Percentiles rank a stretch among this genome's conserved stretches.
Evolutionary conservation across 1,284 basidiomycete species (phyloP).

Genomic region (Puccinia polysora): DNA sequence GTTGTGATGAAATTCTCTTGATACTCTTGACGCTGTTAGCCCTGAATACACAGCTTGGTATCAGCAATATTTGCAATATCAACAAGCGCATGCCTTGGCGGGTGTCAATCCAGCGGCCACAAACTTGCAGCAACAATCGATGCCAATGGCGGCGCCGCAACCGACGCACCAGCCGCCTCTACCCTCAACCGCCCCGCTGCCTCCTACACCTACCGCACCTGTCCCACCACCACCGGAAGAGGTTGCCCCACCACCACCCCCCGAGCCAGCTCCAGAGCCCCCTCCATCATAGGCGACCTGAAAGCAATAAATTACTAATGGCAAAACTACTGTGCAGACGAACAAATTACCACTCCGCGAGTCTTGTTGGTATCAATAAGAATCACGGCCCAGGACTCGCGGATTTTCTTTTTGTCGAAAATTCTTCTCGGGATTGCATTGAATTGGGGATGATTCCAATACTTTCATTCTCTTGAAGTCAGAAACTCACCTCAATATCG

Average conservation of each 20-base stretch:
- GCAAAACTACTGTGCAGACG: too few species aligned
- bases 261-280: constrained; percentile 34
- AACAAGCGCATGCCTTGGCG: constrained; percentile 22
- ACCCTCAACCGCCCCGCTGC: constrained; percentile 2
- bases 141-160: background rate
- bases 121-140: background rate
- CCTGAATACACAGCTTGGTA: constrained; percentile 43
- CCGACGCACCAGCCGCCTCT: constrained; percentile 6
- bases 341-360: too few species aligned
- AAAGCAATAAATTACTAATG: too few species aligned
- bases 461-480: too few species aligned
- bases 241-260: constrained; percentile 28
- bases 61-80: constrained; percentile 43
- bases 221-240: constrained; percentile 38
- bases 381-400: too few species aligned
- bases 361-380: too few species aligned
- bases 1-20: background rate
- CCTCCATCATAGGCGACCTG: constrained; percentile 23
- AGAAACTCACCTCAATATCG: too few species aligned
- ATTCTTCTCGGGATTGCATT: too few species aligned
- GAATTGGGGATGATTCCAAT: too few species aligned
- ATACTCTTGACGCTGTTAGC: background rate
- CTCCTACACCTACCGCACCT: constrained; percentile 1
- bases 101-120: constrained; percentile 2
- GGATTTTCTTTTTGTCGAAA: too few species aligned